These are phyloP conservation scores for Solanum okadae DNA, from an alignment of 257 asterid species.

Conservation along the genomic window DNA sequence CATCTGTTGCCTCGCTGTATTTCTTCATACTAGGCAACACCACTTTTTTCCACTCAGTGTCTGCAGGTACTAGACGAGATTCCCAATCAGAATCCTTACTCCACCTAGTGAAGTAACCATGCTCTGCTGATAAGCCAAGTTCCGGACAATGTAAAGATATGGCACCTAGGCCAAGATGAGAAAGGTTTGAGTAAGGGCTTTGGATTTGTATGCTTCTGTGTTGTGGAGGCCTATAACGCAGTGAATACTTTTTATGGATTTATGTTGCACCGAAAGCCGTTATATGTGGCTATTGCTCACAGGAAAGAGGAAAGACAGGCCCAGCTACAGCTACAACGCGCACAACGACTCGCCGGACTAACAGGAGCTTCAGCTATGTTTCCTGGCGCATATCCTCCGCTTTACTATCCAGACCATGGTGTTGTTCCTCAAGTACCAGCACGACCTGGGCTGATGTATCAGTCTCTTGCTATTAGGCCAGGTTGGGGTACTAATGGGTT, in stretches of 20 bases:
- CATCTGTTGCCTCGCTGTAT: slow-evolving; percentile 79
- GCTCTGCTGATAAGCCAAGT: slow-evolving; percentile 80
- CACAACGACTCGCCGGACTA: slow-evolving; percentile 47
- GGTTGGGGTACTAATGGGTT: slow-evolving; percentile 64
- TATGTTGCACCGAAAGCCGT: slow-evolving; percentile 61
- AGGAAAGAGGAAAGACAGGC: slow-evolving; percentile 80
- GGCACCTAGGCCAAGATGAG: slow-evolving; percentile 22
- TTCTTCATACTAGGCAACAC: slow-evolving; percentile 73
- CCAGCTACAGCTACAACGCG: slow-evolving; percentile 44
- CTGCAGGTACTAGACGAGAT: slow-evolving; percentile 27
- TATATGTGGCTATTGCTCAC: slow-evolving; percentile 79
- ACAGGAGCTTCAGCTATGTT: slow-evolving; percentile 46
- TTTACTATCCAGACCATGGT: slow-evolving; percentile 56
- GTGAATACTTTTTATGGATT: slow-evolving; percentile 49
- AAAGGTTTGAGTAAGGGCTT: slow-evolving; percentile 66
- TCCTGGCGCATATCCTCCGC: slow-evolving; percentile 57
- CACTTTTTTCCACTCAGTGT: slow-evolving; percentile 57
- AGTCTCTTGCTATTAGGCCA: slow-evolving; percentile 50
- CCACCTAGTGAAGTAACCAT: slow-evolving; percentile 77
- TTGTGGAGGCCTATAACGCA: slow-evolving; percentile 52
- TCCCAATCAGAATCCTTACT: slow-evolving; percentile 53
- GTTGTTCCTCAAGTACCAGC: slow-evolving; percentile 44
- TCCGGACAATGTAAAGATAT: slow-evolving; percentile 21
- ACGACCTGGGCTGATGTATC: slow-evolving; percentile 47
- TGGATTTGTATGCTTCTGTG: slow-evolving; percentile 66